phyloP scores from a whole-genome alignment of 1,284 basidiomycete species.

The Cerrena zonata region DNA sequence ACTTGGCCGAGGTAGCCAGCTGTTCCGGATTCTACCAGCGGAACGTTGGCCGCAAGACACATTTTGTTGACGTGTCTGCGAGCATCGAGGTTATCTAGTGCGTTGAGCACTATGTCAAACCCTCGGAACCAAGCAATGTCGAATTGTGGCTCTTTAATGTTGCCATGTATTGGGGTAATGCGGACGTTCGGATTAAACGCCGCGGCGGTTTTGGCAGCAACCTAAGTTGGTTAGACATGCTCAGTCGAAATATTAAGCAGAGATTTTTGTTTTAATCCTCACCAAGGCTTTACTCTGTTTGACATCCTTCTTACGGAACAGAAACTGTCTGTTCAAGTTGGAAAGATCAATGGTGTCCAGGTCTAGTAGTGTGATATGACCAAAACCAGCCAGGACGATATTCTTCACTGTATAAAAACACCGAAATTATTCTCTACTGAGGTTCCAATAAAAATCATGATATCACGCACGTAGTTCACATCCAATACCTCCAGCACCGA shows the following conservation, averaged over 20 bases:
- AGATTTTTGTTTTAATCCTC: slow-evolving; percentile 11
- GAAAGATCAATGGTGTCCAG: slow-evolving; percentile 98
- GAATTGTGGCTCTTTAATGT: slow-evolving; percentile 92
- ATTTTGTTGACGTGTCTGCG: slow-evolving; percentile 93
- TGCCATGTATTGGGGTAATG: slow-evolving; percentile 87
- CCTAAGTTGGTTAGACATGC: slow-evolving; percentile 35
- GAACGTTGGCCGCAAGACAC: slow-evolving; percentile 88
- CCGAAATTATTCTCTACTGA: not conserved
- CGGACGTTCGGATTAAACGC: slow-evolving; percentile 89
- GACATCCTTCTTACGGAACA: slow-evolving; percentile 96
- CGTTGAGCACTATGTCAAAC: slow-evolving; percentile 93
- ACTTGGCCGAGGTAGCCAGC: slow-evolving; percentile 91
- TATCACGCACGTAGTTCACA: slow-evolving; percentile 81
- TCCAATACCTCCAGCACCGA: slow-evolving; percentile 95
- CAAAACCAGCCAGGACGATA: slow-evolving; percentile 88
- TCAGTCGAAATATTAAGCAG: not conserved
- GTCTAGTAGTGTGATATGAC: slow-evolving; percentile 88
- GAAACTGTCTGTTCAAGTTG: slow-evolving; percentile 95
- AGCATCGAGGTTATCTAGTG: slow-evolving; percentile 92
- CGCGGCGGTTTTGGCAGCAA: slow-evolving; percentile 84
- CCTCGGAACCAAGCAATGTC: slow-evolving; percentile 84
- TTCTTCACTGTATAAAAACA: slow-evolving; percentile 76
- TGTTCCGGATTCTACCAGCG: slow-evolving; percentile 93
- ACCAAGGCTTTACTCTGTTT: slow-evolving; percentile 93
- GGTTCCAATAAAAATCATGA: not conserved